Percentiles rank a stretch among this genome's conserved stretches.
Conservation (phyloP, 2,329 filamentous ascomycete species). For the Claviceps capensis region DNA sequence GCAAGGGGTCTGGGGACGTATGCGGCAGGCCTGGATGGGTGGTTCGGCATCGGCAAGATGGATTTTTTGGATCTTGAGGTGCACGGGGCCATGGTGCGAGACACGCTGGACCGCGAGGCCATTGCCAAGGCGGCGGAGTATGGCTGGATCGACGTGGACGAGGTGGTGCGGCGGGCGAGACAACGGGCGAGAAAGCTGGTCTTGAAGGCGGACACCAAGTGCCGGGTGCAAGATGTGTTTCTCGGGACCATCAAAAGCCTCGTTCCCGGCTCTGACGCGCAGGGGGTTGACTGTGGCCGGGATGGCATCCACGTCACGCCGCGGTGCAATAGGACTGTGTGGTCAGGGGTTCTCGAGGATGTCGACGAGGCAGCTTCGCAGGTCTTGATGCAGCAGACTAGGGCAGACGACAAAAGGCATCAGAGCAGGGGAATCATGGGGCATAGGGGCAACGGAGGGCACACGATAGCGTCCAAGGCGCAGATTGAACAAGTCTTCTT, state of each 20-base stretch:
- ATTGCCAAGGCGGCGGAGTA: slow-evolving; percentile 4
- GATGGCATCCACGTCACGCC: slow-evolving; percentile 5
- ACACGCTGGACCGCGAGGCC: slow-evolving; percentile 9
- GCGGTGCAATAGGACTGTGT: neutral
- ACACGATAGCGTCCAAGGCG: neutral
- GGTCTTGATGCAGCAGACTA: neutral
- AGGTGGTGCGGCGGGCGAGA: neutral
- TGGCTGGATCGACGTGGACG: slow-evolving; percentile 8
- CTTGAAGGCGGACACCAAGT: neutral
- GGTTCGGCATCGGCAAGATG: slow-evolving; percentile 3
- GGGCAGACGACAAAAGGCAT: neutral
- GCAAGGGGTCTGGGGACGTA: neutral
- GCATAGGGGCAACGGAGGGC: neutral
- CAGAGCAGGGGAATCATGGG: no score
- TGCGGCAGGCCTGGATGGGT: slow-evolving; percentile 7
- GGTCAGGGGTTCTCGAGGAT: slow-evolving; percentile 1
- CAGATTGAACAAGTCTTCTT: neutral
- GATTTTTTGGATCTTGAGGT: slow-evolving; percentile 15
- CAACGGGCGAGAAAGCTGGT: neutral
- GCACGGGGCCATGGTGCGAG: slow-evolving; percentile 11
- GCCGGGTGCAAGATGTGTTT: neutral
- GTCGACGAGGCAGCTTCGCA: neutral
- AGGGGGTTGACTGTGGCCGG: neutral
- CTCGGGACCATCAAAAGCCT: neutral
- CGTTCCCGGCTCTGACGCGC: neutral